Base-by-base conservation (phyloP, 2,329 filamentous ascomycete species). In the Trichophyton rubrum region DNA sequence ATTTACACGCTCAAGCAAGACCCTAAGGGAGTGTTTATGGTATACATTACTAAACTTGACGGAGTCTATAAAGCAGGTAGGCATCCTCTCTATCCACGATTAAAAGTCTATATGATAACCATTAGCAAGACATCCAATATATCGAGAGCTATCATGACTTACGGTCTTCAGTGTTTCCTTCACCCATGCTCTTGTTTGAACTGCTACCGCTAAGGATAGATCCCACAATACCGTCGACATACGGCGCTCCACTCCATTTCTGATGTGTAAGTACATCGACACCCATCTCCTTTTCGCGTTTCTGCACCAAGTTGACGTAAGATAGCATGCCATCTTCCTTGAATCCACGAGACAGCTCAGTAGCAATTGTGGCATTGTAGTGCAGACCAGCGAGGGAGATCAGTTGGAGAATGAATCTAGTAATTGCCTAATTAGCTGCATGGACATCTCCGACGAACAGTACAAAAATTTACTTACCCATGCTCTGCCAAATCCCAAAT, bases 401-500 rank as follows among this genome's bases (percentile, higher is more conserved):
- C 47, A 86, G 75, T 72, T 86, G 84, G 60, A 86, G 74, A 24
- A 85, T 79, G 66, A 85, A 86, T 40, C 78, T 79, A 47, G 58
- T 33, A 22, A 20, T 4, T 38, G 3, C 9, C 1, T n/a, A 43
- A 5, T 30, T 40, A n/a, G 49, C 24, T 45, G 30, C 15, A 56
- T 22, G 43, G 15, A 11, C 8, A 2, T 24, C 9, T 6, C 35
- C 9, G 8, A n/a, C 7, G n/a, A 24, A 8, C 6, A 3, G 17
- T 17, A 20, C 43, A 51, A 51, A 83, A 81, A 15, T 82, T 80
- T 8, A 84, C 84, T 70, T 85, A 92, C 62, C 92, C 92, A 68
- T 96, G 88, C 71, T 86, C 85, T 7, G 91, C 93, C 65, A 99
- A 84, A 72, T 97, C 92, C 92, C 92, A 97, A 68, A 99, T 88